Evolutionary conservation across 108 stramenopile genomes (phyloP).

Genomic region (Nitzschia putrida): DNA sequence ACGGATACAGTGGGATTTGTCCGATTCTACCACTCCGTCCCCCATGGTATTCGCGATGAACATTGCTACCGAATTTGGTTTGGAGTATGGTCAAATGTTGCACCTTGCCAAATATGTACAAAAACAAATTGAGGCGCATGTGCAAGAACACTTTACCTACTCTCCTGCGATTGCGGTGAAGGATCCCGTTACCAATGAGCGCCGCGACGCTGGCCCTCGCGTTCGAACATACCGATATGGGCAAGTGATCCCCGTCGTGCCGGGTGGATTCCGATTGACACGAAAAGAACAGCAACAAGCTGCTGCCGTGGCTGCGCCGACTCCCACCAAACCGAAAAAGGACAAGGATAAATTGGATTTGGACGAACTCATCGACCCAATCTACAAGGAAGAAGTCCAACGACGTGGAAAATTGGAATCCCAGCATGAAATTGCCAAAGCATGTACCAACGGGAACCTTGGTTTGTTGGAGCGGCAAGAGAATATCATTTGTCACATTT

Average conservation of each 20-base stretch:
- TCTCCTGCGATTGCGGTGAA: conserved; percentile 39
- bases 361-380: conserved; percentile 22
- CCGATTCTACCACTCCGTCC: conserved; percentile 53
- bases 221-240: conserved; percentile 30
- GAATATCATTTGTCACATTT: conserved; percentile 67
- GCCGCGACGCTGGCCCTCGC: conserved; percentile 21
- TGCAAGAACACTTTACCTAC: conserved; percentile 34
- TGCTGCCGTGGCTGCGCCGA: not conserved
- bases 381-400: conserved; percentile 27
- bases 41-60: conserved; percentile 55
- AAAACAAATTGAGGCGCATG: conserved; percentile 53
- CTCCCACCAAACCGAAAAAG: not conserved
- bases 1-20: conserved; percentile 64
- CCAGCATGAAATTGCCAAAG: conserved; percentile 8
- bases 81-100: conserved; percentile 62
- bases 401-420: conserved; percentile 8
- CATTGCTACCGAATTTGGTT: conserved; percentile 63
- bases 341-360: not conserved
- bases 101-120: conserved; percentile 66
- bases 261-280: conserved; percentile 11
- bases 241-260: conserved; percentile 4
- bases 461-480: not conserved
- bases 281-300: conserved; percentile 18
- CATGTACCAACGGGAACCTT: conserved; percentile 7
- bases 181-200: conserved; percentile 50